These are phyloP conservation scores for Herpetomonas samuelpessoai DNA, from an alignment of 208 protist species.

Conservation along the genomic window DNA sequence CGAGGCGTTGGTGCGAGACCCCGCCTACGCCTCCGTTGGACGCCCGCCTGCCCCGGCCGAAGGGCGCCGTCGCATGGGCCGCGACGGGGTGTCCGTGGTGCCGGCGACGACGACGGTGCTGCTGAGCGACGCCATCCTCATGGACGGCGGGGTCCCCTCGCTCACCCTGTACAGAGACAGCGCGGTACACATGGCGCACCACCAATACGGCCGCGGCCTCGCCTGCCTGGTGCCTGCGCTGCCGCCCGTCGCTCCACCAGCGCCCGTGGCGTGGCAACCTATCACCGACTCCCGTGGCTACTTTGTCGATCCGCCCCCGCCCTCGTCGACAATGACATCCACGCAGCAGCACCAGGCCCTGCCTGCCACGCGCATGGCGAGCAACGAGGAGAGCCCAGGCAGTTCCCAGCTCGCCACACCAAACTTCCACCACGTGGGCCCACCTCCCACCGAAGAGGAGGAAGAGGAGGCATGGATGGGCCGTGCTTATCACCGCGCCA, in stretches of 20 bases:
- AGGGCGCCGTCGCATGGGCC: not conserved
- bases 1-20: slow-evolving; percentile 8
- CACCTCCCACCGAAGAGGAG: no score
- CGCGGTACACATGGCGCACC: slow-evolving; percentile 37
- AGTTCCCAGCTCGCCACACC: not conserved
- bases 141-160: slow-evolving; percentile 61
- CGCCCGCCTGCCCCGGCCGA: slow-evolving; percentile 2
- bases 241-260: not conserved
- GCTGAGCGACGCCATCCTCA: slow-evolving; percentile 51
- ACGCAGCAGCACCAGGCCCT: not conserved
- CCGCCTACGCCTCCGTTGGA: slow-evolving; percentile 25
- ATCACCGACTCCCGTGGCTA: not conserved
- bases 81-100: not conserved
- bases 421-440: not conserved
- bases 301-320: not conserved
- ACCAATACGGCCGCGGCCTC: slow-evolving; percentile 61
- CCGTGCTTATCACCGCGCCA: not conserved
- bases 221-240: slow-evolving; percentile 41
- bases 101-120: slow-evolving; percentile 32
- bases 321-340: no score
- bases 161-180: slow-evolving; percentile 26
- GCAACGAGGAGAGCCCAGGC: not conserved
- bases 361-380: not conserved
- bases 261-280: not conserved
- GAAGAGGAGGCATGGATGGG: not conserved